A percentile compares a stretch with the other conserved stretches of the same genome.
phyloP scores from a whole-genome alignment of 495 filamentous ascomycete species.

The Annulohypoxylon maeteangense region DNA sequence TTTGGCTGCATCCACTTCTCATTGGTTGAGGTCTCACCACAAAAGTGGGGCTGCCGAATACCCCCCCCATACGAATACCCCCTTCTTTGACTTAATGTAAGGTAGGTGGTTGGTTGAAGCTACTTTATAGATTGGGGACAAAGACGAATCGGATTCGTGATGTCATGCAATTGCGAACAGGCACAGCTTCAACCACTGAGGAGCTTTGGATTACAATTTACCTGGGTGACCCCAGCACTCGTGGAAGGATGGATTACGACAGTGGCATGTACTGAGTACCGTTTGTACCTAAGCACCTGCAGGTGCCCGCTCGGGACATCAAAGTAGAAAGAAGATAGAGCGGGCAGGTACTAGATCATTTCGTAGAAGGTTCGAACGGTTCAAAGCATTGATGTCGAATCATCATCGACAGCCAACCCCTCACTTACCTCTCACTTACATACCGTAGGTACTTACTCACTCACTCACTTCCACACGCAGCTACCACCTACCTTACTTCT shows the following conservation, averaged over 20 bases:
- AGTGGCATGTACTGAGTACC: neutral
- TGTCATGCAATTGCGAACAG: constrained; percentile 22
- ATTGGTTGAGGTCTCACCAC: no score
- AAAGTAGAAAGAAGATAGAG: neutral
- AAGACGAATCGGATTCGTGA: constrained; percentile 15
- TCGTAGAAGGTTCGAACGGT: constrained; percentile 15
- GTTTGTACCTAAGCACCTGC: neutral
- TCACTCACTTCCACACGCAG: neutral
- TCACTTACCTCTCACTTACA: no score
- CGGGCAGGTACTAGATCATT: neutral
- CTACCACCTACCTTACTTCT: neutral
- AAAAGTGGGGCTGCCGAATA: no score
- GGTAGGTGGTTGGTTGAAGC: constrained; percentile 23
- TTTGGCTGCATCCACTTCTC: no score
- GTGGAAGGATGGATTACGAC: constrained; percentile 27
- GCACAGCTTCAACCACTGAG: constrained; percentile 40
- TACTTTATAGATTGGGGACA: constrained; percentile 1
- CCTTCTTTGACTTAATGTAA: no score
- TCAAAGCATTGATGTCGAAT: constrained; percentile 18
- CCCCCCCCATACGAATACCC: no score
- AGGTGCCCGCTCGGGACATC: neutral
- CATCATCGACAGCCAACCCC: constrained; percentile 4
- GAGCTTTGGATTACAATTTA: constrained; percentile 41
- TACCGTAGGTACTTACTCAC: neutral
- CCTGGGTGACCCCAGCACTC: neutral